These are phyloP conservation scores for Pythium chondricola DNA, from an alignment of 352 stramenopile species.

Conservation along the genomic window DNA sequence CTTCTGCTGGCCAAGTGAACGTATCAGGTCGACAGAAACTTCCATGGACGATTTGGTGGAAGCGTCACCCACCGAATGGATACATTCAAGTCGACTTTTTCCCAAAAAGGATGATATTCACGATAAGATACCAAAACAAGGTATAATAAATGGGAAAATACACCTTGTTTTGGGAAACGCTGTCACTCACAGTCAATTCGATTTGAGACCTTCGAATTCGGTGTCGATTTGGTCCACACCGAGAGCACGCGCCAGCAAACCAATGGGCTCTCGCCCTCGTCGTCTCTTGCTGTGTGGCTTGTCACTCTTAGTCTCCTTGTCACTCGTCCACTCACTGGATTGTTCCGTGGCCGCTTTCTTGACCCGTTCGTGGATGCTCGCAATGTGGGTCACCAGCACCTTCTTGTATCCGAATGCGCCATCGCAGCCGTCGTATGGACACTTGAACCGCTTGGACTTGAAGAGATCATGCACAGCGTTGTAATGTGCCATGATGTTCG, in stretches of 20 bases:
- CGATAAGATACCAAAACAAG: too few relatives aligned
- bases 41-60: too few relatives aligned
- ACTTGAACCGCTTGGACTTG: constrained; percentile 61
- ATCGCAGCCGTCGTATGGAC: constrained; percentile 44
- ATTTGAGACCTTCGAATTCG: too few relatives aligned
- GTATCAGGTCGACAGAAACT: too few relatives aligned
- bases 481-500: constrained; percentile 73
- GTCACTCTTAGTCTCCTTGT: neutral
- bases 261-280: constrained; percentile 17
- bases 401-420: constrained; percentile 75
- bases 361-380: constrained; percentile 36
- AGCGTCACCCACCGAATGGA: too few relatives aligned
- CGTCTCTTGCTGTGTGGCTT: neutral
- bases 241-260: constrained; percentile 27
- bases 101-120: too few relatives aligned
- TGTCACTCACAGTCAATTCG: too few relatives aligned
- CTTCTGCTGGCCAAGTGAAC: too few relatives aligned
- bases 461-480: constrained; percentile 56
- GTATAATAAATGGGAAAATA: too few relatives aligned
- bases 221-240: neutral
- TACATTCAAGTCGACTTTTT: too few relatives aligned
- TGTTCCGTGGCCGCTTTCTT: constrained; percentile 14
- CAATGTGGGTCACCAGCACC: constrained; percentile 53
- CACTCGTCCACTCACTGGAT: neutral
- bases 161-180: too few relatives aligned